These are phyloP conservation scores for Phytophthora gonapodyides DNA, from an alignment of 352 stramenopile genomes.

Conservation along the genomic window DNA sequence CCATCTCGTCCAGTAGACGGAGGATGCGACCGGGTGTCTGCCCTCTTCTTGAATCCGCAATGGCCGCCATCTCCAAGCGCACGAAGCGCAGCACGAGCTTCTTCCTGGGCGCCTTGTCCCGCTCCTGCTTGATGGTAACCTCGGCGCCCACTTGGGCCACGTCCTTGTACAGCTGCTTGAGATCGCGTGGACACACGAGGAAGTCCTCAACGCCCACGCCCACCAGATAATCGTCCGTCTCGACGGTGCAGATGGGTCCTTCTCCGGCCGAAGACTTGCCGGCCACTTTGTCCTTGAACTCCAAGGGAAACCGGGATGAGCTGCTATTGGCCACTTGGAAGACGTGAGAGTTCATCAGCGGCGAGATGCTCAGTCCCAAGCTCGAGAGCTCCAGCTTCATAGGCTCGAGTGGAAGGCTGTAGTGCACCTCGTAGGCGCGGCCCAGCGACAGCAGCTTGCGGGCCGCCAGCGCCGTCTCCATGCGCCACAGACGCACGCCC, in stretches of 20 bases:
- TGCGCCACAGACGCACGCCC: constrained; percentile 48
- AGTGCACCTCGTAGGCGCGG: constrained; percentile 58
- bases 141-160: constrained; percentile 29
- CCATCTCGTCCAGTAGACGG: constrained; percentile 47
- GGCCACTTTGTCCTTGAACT: constrained; percentile 41
- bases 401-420: constrained; percentile 34
- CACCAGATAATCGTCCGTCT: constrained; percentile 93
- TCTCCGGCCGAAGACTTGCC: constrained; percentile 23
- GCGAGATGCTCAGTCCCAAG: constrained; percentile 52
- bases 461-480: constrained; percentile 47
- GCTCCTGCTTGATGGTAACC: constrained; percentile 27
- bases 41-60: constrained; percentile 39
- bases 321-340: constrained; percentile 49
- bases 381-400: constrained; percentile 29
- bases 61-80: constrained; percentile 45
- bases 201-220: constrained; percentile 62
- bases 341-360: constrained; percentile 53
- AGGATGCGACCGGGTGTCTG: constrained; percentile 57
- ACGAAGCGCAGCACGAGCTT: constrained; percentile 65
- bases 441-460: constrained; percentile 68
- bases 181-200: constrained; percentile 44
- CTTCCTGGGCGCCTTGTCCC: constrained; percentile 18
- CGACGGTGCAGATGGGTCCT: constrained; percentile 84
- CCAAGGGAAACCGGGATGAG: constrained; percentile 32
- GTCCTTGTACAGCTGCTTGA: constrained; percentile 52